Base-by-base conservation (phyloP, 768 basidiomycete species). In the Podaxis sp. region DNA sequence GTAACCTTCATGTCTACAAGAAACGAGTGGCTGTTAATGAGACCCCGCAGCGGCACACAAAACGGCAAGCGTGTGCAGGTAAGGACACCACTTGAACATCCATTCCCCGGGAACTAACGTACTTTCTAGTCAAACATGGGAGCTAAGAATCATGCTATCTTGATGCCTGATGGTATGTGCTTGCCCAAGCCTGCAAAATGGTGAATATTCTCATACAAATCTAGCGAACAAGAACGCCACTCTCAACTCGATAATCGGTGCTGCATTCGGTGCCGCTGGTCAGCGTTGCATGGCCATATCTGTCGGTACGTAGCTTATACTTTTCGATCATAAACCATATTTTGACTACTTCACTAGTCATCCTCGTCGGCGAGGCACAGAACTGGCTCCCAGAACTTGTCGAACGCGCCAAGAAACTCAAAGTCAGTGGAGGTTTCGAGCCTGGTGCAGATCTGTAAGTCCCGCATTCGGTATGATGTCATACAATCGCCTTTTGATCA, bases 201-300 rank as follows among this genome's bases (percentile, higher is more conserved):
- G 7, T 53, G 27, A 52, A 37, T 47, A 18, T 47, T 3, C 50
- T 55, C 47, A 4, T 46, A 13, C 27, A n/a, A 23, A 16, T 35
- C 55, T 55, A 91, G 95, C 95, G 21, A 98, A 96, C 76, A 92
- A 89, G 72, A 95, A 97, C 66, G 79, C 91, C 25, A 86, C 94
- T 9, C 75, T 98, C 38, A 98, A 98, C 74, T 93, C 95, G 0
- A 87, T 98, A 52, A 77, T 93, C 55, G 96, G 95, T 13, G 95
- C 95, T 40, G 95, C 94, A 4, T 98, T 97, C 64, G 95, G 95
- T 57, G 96, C 96, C 64, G 96, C 96, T 35, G 96, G 96, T 13
- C 96, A 98, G 72, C 84, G 97, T 59, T 98, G 95, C 76, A 98
- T 97, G 95, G 95, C 94, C 11, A 77, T 96, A 46, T 96, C 94